phyloP scores from a whole-genome alignment of 2,329 filamentous ascomycete genomes.

The Ophiocordyceps sinensis region DNA sequence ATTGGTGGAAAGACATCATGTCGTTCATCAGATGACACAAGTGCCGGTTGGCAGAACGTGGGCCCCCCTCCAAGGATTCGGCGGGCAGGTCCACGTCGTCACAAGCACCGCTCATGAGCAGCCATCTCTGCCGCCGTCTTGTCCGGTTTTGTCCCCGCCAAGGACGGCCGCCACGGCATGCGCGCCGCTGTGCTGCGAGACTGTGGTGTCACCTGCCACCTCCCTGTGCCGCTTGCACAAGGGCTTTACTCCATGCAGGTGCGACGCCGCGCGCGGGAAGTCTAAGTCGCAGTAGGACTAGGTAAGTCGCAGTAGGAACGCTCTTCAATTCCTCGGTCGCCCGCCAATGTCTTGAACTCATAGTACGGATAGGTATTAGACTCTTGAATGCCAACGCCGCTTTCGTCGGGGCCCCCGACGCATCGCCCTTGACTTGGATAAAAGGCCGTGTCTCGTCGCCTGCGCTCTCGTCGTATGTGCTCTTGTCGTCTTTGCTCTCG shows the following conservation, averaged over 20 bases:
- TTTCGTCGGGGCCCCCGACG: not conserved
- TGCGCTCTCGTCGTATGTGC: too few species aligned
- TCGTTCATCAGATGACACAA: slow-evolving; percentile 3
- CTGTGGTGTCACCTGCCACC: not conserved
- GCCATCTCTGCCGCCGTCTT: too few species aligned
- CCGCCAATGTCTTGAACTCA: not conserved
- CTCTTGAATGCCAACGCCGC: not conserved
- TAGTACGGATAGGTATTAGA: not conserved
- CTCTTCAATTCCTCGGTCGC: not conserved
- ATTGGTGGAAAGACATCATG: too few species aligned
- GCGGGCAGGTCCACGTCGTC: not conserved
- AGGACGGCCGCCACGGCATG: not conserved
- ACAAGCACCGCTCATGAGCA: not conserved
- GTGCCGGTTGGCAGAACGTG: not conserved
- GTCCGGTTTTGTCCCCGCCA: not conserved
- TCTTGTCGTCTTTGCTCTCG: too few species aligned
- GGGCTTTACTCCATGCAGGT: too few species aligned
- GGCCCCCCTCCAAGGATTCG: not conserved
- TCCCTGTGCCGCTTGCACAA: not conserved
- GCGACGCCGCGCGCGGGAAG: too few species aligned
- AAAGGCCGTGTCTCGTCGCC: not conserved
- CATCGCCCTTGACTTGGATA: not conserved
- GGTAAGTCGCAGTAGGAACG: too few species aligned
- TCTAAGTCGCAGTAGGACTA: too few species aligned
- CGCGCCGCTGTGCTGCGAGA: not conserved